Evolutionary conservation across 2,329 filamentous ascomycete genomes (phyloP).

Genomic region (Aspergillus fumigatiaffinis): DNA sequence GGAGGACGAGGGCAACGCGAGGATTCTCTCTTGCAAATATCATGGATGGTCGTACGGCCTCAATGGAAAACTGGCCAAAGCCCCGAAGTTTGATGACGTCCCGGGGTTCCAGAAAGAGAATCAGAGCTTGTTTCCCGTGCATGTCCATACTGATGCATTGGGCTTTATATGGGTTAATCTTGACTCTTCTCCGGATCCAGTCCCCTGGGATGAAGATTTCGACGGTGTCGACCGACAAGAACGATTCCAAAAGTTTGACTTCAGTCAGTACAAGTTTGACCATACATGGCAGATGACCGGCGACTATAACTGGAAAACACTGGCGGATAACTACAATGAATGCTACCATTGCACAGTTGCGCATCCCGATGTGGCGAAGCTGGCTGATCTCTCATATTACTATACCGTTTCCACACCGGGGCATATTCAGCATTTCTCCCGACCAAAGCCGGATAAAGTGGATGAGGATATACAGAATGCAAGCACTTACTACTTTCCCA

Average conservation of each 20-base stretch:
- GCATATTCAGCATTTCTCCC: conserved; percentile 46
- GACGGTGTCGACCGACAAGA: conserved; percentile 15
- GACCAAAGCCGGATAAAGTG: background rate
- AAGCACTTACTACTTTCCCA: conserved; percentile 29
- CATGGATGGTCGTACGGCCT: conserved; percentile 25
- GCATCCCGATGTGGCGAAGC: conserved; percentile 20
- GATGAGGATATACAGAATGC: conserved; percentile 1
- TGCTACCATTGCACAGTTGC: conserved; percentile 25
- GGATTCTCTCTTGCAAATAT: conserved; percentile 24
- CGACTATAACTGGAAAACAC: conserved; percentile 21
- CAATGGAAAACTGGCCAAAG: conserved; percentile 22
- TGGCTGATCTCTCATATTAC: conserved; percentile 56
- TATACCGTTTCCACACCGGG: conserved; percentile 47
- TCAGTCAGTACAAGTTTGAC: conserved; percentile 19
- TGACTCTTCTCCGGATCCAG: conserved; percentile 14
- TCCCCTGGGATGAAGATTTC: conserved; percentile 19
- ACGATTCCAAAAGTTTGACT: conserved; percentile 22
- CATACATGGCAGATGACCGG: conserved; percentile 23
- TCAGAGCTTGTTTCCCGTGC: conserved; percentile 16
- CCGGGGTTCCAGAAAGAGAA: conserved; percentile 16
- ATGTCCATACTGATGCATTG: conserved; percentile 17
- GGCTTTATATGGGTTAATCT: conserved; percentile 25
- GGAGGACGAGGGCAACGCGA: conserved; percentile 45
- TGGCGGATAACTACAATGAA: conserved; percentile 25
- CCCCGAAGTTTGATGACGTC: conserved; percentile 20